These are phyloP conservation scores for Fusarium foetens DNA, from an alignment of 2,329 filamentous ascomycete species.

Conservation along the genomic window DNA sequence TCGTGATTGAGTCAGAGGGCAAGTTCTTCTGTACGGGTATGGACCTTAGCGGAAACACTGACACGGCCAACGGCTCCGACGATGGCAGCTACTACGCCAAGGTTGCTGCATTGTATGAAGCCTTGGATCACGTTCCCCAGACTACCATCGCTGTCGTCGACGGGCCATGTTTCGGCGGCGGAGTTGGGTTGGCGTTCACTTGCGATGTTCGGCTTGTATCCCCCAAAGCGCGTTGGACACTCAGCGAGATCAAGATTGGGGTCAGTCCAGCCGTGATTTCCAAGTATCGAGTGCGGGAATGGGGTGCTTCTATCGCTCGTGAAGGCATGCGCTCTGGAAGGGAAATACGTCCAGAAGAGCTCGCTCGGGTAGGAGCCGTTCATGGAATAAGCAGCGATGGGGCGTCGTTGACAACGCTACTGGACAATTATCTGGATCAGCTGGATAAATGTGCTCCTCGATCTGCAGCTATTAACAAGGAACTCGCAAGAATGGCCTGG, in stretches of 20 bases:
- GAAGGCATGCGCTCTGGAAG: not conserved
- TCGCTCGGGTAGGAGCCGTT: not conserved
- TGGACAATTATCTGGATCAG: not conserved
- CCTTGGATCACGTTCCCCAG: not conserved
- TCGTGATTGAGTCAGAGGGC: not conserved
- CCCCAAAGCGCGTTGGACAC: not conserved
- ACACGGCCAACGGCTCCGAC: not conserved
- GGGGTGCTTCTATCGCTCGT: not conserved
- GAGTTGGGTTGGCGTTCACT: not conserved
- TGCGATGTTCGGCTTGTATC: not conserved
- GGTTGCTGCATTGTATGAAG: not conserved
- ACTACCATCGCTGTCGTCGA: not conserved
- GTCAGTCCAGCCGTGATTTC: not conserved
- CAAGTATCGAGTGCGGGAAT: not conserved
- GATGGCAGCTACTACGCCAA: not conserved
- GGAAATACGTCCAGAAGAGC: not conserved
- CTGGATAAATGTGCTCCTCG: not conserved
- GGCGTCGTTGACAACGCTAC: fast-evolving
- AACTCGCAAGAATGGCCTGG: not conserved
- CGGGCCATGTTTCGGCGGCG: not conserved
- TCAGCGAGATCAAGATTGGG: not conserved
- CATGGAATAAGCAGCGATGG: not conserved
- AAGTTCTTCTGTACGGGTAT: not conserved
- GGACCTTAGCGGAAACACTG: not conserved
- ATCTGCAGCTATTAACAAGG: not conserved